Evolutionary conservation across 345 rosid genomes (phyloP).

Genomic region (Leavenworthia alabamica): DNA sequence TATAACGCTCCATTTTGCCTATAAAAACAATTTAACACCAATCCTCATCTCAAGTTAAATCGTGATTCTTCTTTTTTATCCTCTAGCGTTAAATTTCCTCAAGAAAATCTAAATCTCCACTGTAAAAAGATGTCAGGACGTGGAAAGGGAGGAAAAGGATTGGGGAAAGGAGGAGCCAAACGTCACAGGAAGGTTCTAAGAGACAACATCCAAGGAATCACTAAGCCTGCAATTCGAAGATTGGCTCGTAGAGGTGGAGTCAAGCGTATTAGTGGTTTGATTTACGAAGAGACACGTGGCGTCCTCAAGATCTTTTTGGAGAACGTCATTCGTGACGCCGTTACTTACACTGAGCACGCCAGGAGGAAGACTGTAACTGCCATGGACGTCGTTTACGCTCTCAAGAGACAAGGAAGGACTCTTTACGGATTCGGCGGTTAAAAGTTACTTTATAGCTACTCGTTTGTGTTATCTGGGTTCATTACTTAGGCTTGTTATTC

Average conservation of each 20-base stretch:
- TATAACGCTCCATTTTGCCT: not conserved
- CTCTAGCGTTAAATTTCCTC: not conserved
- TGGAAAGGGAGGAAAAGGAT: constrained; percentile 37
- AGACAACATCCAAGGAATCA: constrained; percentile 37
- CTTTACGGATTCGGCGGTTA: constrained; percentile 34
- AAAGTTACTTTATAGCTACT: not conserved
- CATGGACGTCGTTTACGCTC: constrained; percentile 41
- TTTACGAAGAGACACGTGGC: constrained; percentile 39
- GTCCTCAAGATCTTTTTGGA: constrained; percentile 36
- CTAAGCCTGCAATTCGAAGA: constrained; percentile 38
- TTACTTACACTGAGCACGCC: constrained; percentile 36
- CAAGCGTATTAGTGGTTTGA: constrained; percentile 48
- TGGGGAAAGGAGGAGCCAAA: constrained; percentile 37
- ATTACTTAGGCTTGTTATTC: not conserved
- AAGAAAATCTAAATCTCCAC: not conserved
- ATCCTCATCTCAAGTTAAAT: not conserved
- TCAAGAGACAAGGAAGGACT: constrained; percentile 44
- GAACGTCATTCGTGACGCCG: constrained; percentile 34
- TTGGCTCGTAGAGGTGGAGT: constrained; percentile 47
- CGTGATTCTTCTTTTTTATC: not conserved
- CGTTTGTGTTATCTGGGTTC: not conserved
- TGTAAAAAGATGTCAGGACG: constrained; percentile 30
- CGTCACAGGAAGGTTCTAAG: constrained; percentile 38
- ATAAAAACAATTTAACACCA: constrained; percentile 9
- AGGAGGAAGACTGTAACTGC: constrained; percentile 44